A percentile compares a stretch with the other conserved stretches of the same genome.
Conservation (phyloP, 2,329 filamentous ascomycete species). For the Bipolaris sorokiniana region DNA sequence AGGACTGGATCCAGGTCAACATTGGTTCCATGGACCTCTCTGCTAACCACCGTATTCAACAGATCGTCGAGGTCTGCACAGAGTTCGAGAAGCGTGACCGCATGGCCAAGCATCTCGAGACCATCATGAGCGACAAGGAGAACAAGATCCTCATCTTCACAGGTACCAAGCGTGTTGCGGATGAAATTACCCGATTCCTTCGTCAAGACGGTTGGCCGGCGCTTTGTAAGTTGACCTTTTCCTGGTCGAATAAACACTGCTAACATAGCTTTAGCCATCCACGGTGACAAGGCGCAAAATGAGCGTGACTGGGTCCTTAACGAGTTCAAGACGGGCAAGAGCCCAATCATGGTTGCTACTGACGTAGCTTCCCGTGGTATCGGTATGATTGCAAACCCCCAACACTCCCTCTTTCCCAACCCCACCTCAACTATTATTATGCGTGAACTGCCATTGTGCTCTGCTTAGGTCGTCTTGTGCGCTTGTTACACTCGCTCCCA, state of each 20-base stretch:
- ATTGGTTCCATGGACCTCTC: slow-evolving; percentile 95
- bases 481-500: slow-evolving; percentile 74
- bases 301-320: slow-evolving; percentile 99
- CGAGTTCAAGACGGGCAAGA: slow-evolving; percentile 99
- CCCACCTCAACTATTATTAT: slow-evolving; percentile 52
- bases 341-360: slow-evolving; percentile 99
- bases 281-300: slow-evolving; percentile 99
- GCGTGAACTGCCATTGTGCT: slow-evolving; percentile 75
- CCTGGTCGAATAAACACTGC: slow-evolving; percentile 25
- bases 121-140: slow-evolving; percentile 93
- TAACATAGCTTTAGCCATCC: slow-evolving; percentile 72
- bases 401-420: slow-evolving; percentile 49
- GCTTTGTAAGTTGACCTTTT: slow-evolving; percentile 70
- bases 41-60: slow-evolving; percentile 96
- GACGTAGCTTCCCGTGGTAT: slow-evolving; percentile 99
- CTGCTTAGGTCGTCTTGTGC: slow-evolving; percentile 90
- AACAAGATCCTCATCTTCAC: slow-evolving; percentile 97
- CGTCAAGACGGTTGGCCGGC: slow-evolving; percentile 98
- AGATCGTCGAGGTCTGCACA: slow-evolving; percentile 94
- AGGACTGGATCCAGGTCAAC: slow-evolving; percentile 98
- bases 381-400: slow-evolving; percentile 84
- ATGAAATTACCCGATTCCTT: slow-evolving; percentile 96
- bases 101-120: slow-evolving; percentile 97
- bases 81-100: slow-evolving; percentile 97
- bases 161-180: slow-evolving; percentile 85